Percentiles rank a stretch among this genome's conserved stretches.
phyloP scores from a whole-genome alignment of 139 green algal species.

The Penium margaritaceum region DNA sequence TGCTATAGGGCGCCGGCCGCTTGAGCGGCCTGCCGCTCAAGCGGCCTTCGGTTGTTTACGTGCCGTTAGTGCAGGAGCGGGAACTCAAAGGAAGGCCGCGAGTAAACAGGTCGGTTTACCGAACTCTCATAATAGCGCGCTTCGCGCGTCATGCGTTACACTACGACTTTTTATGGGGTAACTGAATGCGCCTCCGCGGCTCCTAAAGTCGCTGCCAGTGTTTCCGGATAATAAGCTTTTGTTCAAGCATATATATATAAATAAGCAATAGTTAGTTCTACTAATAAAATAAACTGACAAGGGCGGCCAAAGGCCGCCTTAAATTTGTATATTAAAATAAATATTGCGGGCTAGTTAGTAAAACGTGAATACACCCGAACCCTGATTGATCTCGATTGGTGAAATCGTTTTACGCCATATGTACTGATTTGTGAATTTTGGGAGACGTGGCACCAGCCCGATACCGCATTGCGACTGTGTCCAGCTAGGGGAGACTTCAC shows the following conservation, averaged over 20 bases:
- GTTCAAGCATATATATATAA: background rate
- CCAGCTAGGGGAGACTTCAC: no score
- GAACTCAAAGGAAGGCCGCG: background rate
- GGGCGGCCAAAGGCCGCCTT: background rate
- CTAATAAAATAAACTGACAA: background rate
- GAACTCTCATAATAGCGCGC: background rate
- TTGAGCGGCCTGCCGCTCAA: no score
- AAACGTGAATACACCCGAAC: slow-evolving; percentile 20
- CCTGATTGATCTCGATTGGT: slow-evolving; percentile 14
- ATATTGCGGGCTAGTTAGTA: background rate
- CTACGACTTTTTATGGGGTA: background rate
- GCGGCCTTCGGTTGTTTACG: no score
- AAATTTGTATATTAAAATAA: background rate
- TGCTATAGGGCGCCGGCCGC: no score
- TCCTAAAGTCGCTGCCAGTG: no score
- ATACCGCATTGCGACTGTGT: no score
- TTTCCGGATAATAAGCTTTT: no score
- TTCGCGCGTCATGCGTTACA: background rate
- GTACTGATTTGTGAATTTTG: slow-evolving; percentile 18
- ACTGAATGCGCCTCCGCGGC: no score
- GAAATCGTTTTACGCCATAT: slow-evolving; percentile 24
- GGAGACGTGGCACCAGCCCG: background rate
- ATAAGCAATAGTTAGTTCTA: background rate
- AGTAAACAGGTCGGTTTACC: background rate
- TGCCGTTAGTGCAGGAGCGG: no score